Base-by-base conservation (phyloP, 495 filamentous ascomycete species). In the Gamarada debralockiae region DNA sequence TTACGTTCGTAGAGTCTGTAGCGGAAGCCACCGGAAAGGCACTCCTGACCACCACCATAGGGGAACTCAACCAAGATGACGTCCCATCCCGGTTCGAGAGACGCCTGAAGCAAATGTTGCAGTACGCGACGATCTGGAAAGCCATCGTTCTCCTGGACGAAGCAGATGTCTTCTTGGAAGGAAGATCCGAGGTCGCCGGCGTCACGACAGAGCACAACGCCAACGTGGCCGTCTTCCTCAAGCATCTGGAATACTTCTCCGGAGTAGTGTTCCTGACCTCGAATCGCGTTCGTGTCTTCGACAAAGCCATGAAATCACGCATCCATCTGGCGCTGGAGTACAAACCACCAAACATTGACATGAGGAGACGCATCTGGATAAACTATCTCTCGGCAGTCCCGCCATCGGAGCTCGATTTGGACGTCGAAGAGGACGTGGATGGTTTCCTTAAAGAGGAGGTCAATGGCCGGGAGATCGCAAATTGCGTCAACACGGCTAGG, bases 61-160 rank as follows among this genome's bases (percentile, higher is more conserved):
- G 88, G 31, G 89, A 92, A 57, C 71, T 95, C 0, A 36, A 36
- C 5, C 12, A 36, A 6, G 53, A 43, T 3, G 50, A 46, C 17
- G 41, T 47, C 20, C 40, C 43, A 23, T 52, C 24, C 23, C 15
- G 41, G 18, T 44, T 57, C 17, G 54, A 57, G 24, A 25, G 12
- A 9, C 33, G 44, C 18, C 54, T 52, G 37, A 57, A 57, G 20
- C 39, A 38, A 13, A 22, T 57, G 4, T 18, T 57, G 2, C 40
- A 37, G 3, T 57, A 57, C 20, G 54, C 54, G 2, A 44, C 54
- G 2, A 57, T 46, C 0, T 69, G 62, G 34, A 48, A 57, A 57
- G 53, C 60, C 8, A 60, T 76, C 3, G 50, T 76, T 3, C 64
- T 78, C 15, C 56, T 73, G 5, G 69, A 72, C 29, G 67, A 72